Evolutionary conservation across 345 rosid species (phyloP), one percentile per base, ranked within the genome.

Genomic region (Eucalyptus regnans): DNA sequence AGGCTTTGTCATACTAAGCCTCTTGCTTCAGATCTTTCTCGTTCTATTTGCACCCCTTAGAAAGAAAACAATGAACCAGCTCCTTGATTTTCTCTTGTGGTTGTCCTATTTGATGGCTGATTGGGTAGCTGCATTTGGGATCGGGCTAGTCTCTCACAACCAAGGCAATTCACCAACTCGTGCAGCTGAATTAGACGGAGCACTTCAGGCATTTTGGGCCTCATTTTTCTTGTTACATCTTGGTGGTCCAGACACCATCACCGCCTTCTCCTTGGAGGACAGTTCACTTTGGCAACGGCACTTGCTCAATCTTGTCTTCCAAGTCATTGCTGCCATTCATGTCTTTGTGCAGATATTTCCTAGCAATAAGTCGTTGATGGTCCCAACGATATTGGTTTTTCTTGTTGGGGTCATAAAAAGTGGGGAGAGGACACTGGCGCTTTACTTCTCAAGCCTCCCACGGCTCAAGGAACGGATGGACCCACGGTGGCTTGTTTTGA

Each of bases 131-230:
- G 3, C 20, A n/a, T 64, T 64, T n/a, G 33, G 37, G 1, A 64
- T 64, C 2, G 20, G 76, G 41, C 76, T 64, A 0, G 1, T 7
- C 41, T 64, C 76, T 64, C 76, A 14, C 2, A 64, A 4, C 20
- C 18, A n/a, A 14, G 5, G 18, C 5, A 64, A n/a, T 64, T 14
- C 7, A 3, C 0, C 5, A 0, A 4, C 76, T 14, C 3, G 1
- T 14, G 0, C 9, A 7, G 2, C 1, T 14, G 33, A n/a, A 7
- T 41, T 64, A 15, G 41, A 64, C 1, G 2, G 10, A n/a, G 37
- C 17, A 14, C 37, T 64, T 64, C 4, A 64, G 3, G 76, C 37
- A 14, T 64, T 64, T 2, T 64, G 71, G 71, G 71, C 18, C 2
- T 29, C 71, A 64, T 64, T 29, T 64, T 8, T 64, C 71, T 64